Conservation (phyloP, 2,329 filamentous ascomycete genomes). For the Fusarium domesticum region DNA sequence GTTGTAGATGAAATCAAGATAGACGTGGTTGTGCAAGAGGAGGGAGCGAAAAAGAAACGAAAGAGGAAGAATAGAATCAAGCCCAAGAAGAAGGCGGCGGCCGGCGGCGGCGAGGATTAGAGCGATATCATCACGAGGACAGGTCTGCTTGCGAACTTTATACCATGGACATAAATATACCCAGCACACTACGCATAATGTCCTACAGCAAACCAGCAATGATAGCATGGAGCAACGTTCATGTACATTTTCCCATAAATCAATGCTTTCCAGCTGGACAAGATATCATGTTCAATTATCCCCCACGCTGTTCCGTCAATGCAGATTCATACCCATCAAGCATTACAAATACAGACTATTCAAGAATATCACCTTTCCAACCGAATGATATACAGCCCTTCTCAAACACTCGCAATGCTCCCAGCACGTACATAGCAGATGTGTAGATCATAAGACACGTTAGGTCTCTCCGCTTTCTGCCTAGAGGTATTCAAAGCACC, state of each 20-base stretch:
- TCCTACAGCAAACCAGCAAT: not conserved
- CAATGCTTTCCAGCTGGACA: not conserved
- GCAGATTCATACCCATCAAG: not conserved
- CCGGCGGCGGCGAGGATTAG: constrained; percentile 13
- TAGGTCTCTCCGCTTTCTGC: not conserved
- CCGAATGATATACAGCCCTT: not conserved
- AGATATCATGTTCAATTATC: no score
- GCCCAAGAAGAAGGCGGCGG: constrained; percentile 30
- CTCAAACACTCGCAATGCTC: not conserved
- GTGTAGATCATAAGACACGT: not conserved
- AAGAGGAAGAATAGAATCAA: constrained; percentile 29
- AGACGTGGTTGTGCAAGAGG: constrained; percentile 5
- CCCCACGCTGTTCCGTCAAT: no score
- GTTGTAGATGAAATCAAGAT: constrained; percentile 20
- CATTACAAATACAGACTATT: not conserved
- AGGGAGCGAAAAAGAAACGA: constrained; percentile 17
- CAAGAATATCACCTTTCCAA: not conserved
- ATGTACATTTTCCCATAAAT: not conserved
- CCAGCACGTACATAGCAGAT: not conserved
- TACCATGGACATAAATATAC: no score
- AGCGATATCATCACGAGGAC: not conserved
- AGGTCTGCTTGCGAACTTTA: not conserved
- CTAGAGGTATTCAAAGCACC: not conserved
- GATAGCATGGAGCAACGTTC: not conserved
- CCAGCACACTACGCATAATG: not conserved